Conservation (phyloP, 148 eudicot genomes). For the Arctostaphylos glauca region DNA sequence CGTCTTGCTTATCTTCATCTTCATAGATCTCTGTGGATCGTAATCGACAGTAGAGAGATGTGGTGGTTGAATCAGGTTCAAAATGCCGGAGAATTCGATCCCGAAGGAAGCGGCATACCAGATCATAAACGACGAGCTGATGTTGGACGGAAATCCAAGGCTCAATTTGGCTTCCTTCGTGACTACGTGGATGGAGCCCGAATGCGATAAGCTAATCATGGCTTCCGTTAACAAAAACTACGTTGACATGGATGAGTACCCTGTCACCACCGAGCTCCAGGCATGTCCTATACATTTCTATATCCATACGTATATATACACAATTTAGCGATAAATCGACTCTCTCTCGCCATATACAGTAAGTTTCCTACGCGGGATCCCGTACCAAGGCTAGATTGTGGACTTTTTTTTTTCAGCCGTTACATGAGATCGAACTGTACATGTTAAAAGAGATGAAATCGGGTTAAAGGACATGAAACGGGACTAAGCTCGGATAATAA, state of each 20-base stretch:
- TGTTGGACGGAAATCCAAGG: constrained; percentile 92
- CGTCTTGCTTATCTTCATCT: neutral
- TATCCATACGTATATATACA: too few relatives aligned
- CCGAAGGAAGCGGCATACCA: constrained; percentile 95
- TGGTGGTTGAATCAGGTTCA: constrained; percentile 38
- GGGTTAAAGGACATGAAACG: too few relatives aligned
- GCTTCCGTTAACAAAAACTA: constrained; percentile 66
- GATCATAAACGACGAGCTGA: constrained; percentile 79
- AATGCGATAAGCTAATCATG: constrained; percentile 85
- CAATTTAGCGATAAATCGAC: too few relatives aligned
- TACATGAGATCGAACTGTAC: too few relatives aligned
- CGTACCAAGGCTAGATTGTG: too few relatives aligned
- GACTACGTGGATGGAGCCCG: constrained; percentile 97
- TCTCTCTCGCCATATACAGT: too few relatives aligned
- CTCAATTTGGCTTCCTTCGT: constrained; percentile 85
- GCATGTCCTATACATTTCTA: constrained; percentile 27
- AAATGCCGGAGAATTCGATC: constrained; percentile 61
- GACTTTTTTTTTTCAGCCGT: too few relatives aligned
- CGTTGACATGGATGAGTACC: constrained; percentile 84
- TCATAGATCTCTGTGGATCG: neutral
- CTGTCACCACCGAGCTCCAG: constrained; percentile 81
- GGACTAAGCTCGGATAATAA: too few relatives aligned
- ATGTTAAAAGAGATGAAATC: too few relatives aligned
- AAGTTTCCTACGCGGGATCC: too few relatives aligned
- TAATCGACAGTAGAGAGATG: neutral